Base-by-base conservation (phyloP, 176 grass and related monocot genomes). In the Rhynchospora tenuis region DNA sequence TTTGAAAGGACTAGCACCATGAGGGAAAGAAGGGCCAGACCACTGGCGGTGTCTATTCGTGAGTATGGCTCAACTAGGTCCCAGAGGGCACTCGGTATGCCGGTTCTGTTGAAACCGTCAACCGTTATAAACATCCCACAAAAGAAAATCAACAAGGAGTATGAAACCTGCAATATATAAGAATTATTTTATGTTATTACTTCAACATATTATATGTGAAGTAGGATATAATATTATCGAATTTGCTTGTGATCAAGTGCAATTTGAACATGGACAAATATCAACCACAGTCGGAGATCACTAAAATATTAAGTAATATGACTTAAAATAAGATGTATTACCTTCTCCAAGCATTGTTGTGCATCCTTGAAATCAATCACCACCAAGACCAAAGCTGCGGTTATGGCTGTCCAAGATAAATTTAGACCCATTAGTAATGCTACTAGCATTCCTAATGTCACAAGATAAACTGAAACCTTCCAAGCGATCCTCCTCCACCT, bases 61-160 rank as follows among this genome's bases (percentile, higher is more conserved):
- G 95, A 90, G 66, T 98, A 90, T 2, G 95, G 95, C 59, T 98
- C 92, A 19, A 98, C 90, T 3, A 93, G 68, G 46, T 98, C 90
- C 95, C 95, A 98, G 15, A 98, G 78, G 16, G 90, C 90, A 84
- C 92, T 95, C 0, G 95, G 95, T 70, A 98, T 93, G 24, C 95
- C 95, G 0, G 95, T 98, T 86, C 88, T 92, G 80, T 98, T 98
- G 83, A 98, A 98, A 0, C 95, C 95, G 59, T 94, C 92, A 1
- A 98, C 95, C 0, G 95, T 98, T 50, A 98, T 98, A 85, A 98
- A 98, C 95, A 98, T 98, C 55, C 95, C 95, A 15, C 92, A 93
- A 69, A 98, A 98, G 80, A 98, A 98, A 74, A 98, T 93, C 56
- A 98, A 61, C 85, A 98, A 29, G 1, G 95, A 98, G 64, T 98